Evolutionary conservation across 371 early-diverging fungal species (phyloP).

Genomic region (Coemansia sp.): DNA sequence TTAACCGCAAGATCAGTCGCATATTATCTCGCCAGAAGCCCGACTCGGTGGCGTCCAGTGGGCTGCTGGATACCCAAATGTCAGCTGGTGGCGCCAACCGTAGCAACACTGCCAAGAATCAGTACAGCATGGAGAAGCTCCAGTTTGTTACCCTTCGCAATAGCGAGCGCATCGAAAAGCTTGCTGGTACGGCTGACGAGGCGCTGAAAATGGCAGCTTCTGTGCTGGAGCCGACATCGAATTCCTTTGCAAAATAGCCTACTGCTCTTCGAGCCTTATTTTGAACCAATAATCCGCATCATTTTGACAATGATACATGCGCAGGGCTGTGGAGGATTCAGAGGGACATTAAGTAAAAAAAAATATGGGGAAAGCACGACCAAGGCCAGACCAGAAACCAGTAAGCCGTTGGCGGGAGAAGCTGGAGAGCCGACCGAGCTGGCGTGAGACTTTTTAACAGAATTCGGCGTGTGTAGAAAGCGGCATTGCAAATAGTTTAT

Average conservation of each 20-base stretch:
- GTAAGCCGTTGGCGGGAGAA: no score
- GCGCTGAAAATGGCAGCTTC: neutral
- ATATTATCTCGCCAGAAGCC: neutral
- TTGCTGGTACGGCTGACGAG: neutral
- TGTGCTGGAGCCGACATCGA: neutral
- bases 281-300: no score
- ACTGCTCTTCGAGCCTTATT: neutral
- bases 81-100: neutral
- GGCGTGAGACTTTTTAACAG: no score
- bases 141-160: constrained; percentile 1
- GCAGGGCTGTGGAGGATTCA: no score
- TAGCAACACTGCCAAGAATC: neutral
- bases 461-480: no score
- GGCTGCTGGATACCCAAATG: neutral
- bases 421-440: no score
- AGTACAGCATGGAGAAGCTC: constrained; percentile 9
- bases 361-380: no score
- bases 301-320: no score
- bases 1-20: constrained; percentile 2
- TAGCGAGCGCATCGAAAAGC: neutral
- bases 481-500: no score
- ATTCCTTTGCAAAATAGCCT: neutral
- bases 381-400: no score
- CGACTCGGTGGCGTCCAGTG: neutral
- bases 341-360: no score